phyloP scores from a whole-genome alignment of 2,329 filamentous ascomycete species.

The Phoma sp. region DNA sequence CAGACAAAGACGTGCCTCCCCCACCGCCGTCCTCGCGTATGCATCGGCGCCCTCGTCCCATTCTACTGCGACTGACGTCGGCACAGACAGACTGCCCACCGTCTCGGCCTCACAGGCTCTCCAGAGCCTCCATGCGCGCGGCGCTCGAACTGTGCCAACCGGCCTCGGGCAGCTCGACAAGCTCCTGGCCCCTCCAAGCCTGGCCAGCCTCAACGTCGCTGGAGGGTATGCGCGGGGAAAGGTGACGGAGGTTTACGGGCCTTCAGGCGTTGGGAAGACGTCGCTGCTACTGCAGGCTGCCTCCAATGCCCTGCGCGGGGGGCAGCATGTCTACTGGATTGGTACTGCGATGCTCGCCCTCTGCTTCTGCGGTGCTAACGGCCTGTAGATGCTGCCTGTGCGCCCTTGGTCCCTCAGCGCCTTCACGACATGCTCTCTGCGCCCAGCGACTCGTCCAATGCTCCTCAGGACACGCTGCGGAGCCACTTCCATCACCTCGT shows the following conservation, averaged over 20 bases:
- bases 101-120: constrained; percentile 78
- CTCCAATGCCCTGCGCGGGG: constrained; percentile 67
- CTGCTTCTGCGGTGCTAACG: constrained; percentile 35
- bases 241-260: constrained; percentile 87
- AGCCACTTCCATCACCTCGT: constrained; percentile 71
- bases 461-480: constrained; percentile 41
- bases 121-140: constrained; percentile 63
- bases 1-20: constrained; percentile 35
- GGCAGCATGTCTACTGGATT: constrained; percentile 78
- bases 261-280: constrained; percentile 86
- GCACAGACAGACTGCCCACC: constrained; percentile 75
- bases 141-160: constrained; percentile 56
- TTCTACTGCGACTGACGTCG: constrained; percentile 22
- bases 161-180: constrained; percentile 59
- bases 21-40: constrained; percentile 50
- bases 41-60: constrained; percentile 17
- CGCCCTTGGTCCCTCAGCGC: constrained; percentile 57
- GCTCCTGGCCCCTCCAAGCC: constrained; percentile 42
- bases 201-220: constrained; percentile 29
- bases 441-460: constrained; percentile 18
- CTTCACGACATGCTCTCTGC: constrained; percentile 56
- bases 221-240: constrained; percentile 75
- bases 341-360: constrained; percentile 58
- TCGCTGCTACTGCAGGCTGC: constrained; percentile 77
- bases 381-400: constrained; percentile 57